A percentile compares a stretch with the other conserved stretches of the same genome.
phyloP scores from a whole-genome alignment of 495 filamentous ascomycete genomes.

The Tetracladium setigerum region DNA sequence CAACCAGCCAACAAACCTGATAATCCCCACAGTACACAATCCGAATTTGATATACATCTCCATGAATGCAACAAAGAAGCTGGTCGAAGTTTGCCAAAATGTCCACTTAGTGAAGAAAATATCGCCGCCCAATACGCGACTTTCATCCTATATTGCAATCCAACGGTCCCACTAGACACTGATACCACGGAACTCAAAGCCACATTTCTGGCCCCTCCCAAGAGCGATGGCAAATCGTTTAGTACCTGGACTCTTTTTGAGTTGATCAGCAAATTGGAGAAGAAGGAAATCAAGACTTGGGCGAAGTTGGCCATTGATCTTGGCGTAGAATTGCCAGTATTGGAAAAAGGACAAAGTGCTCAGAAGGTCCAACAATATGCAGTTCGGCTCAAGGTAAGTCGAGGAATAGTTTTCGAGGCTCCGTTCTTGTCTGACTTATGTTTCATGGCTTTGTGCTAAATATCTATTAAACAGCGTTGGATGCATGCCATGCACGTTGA shows the following conservation, averaged over 20 bases:
- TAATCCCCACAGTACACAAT: neutral
- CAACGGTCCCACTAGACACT: constrained; percentile 59
- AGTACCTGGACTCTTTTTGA: constrained; percentile 75
- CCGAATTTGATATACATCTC: neutral
- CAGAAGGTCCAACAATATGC: constrained; percentile 99
- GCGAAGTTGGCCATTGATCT: constrained; percentile 81
- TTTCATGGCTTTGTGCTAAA: constrained; percentile 5
- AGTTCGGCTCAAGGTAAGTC: constrained; percentile 77
- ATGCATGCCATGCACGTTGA: constrained; percentile 98
- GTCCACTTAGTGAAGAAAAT: constrained; percentile 59
- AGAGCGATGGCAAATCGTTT: constrained; percentile 89
- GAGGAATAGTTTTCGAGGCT: no score
- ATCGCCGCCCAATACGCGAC: constrained; percentile 82
- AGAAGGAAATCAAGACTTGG: constrained; percentile 94
- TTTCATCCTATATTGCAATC: constrained; percentile 92
- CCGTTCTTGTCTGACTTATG: constrained; percentile 12
- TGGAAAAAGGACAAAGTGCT: constrained; percentile 81
- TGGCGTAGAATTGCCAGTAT: constrained; percentile 80
- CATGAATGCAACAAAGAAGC: no score
- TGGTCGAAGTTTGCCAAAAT: constrained; percentile 49
- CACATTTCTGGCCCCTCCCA: constrained; percentile 76
- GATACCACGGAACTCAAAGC: constrained; percentile 70
- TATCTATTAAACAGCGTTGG: constrained; percentile 59
- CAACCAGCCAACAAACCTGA: neutral
- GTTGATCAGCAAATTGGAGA: constrained; percentile 74